Evolutionary conservation across 2,329 filamentous ascomycete genomes (phyloP), one percentile per base, ranked within the genome.

Genomic region (Parasarocladium wereldwijsianum): DNA sequence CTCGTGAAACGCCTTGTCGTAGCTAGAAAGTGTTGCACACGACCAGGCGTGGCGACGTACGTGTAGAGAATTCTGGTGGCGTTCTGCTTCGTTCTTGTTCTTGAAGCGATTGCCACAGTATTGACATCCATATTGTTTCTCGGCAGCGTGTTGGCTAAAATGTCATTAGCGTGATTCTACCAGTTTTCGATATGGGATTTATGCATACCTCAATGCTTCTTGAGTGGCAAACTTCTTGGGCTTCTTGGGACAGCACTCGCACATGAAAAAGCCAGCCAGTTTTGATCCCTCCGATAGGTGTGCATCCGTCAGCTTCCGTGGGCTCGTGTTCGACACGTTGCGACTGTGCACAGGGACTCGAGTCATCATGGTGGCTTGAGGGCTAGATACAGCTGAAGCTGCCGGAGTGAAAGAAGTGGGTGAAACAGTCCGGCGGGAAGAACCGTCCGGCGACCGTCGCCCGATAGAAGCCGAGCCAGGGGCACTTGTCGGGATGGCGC

Each of bases 61-160:
- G 52, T 96, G 87, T 8, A 96, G 70, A 10, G 86, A 93, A 46
- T 94, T 96, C 47, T 93, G 86, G 50, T 96, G 87, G 18, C 90
- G 74, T 53, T 96, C 87, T 3, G 86, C 86, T 57, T 96, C 90
- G 45, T 96, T 96, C 58, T 96, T 96, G 59, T 96, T 96, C 57
- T 96, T 96, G 63, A 96, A 96, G 8, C 87, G 76, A 50, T 94
- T 94, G 24, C 80, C 80, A 52, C 87, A 96, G 50, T 83, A 96
- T 17, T 74, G 69, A 53, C 87, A 96, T 38, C 82, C 82, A 52
- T 94, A 96, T 54, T 96, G 87, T 54, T 96, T 96, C 54, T 96
- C 90, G 47, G 83, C 76, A 54, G 90, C 83, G 51, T 96, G 87
- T 25, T 76, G 62, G 39, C 87, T 94, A 46, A 12, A 31, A 31